Conservation (phyloP, 1,284 basidiomycete genomes). For the Schizopora paradoxa region DNA sequence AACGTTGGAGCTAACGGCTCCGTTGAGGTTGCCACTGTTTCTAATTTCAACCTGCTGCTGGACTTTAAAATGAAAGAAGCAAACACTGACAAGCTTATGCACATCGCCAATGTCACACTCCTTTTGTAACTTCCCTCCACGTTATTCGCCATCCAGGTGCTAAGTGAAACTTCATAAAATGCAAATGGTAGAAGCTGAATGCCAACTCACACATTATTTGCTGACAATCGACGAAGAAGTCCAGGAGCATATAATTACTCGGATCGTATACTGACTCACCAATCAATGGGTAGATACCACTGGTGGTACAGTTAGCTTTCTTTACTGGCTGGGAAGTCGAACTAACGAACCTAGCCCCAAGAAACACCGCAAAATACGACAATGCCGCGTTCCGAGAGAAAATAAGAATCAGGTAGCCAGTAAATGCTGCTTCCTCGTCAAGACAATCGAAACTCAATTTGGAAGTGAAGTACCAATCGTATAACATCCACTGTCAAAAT, state of each 20-base stretch:
- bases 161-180: conserved; percentile 21
- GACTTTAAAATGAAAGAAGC: background rate
- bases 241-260: background rate
- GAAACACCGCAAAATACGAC: conserved; percentile 66
- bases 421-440: conserved; percentile 34
- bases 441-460: conserved; percentile 20
- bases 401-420: conserved; percentile 67
- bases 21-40: conserved; percentile 39
- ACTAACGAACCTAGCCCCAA: conserved; percentile 50
- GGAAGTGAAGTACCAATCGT: conserved; percentile 31
- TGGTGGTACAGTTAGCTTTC: too few species aligned
- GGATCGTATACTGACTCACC: conserved; percentile 35
- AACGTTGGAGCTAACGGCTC: conserved; percentile 42
- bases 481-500: conserved; percentile 29
- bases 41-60: background rate
- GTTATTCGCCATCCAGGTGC: conserved; percentile 68
- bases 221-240: conserved; percentile 26
- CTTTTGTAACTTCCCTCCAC: conserved; percentile 73
- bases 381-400: conserved; percentile 53
- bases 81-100: conserved; percentile 40
- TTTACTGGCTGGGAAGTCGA: background rate
- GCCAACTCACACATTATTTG: conserved; percentile 54
- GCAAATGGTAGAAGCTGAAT: background rate
- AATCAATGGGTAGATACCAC: conserved; percentile 68
- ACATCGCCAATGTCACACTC: conserved; percentile 64